phyloP scores from a whole-genome alignment of 371 early-diverging fungal species.

The Chytridium lagenaria region DNA sequence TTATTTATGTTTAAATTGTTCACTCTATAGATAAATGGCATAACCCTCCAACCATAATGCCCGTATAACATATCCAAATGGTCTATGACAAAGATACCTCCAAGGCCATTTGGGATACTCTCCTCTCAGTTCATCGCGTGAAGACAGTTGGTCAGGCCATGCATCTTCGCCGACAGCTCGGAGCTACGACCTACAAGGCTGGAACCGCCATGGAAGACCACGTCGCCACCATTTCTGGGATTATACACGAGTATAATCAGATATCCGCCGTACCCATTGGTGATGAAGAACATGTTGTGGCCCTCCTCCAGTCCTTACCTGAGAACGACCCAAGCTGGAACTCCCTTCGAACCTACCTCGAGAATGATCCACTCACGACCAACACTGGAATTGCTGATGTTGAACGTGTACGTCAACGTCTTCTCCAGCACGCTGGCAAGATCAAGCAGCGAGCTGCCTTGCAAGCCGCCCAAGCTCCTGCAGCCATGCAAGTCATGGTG shows the following conservation, averaged over 20 bases:
- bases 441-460: background rate
- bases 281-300: background rate
- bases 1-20: no score
- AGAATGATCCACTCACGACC: background rate
- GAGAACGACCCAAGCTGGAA: background rate
- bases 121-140: background rate
- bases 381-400: background rate
- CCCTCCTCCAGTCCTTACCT: background rate
- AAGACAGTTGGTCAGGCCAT: background rate
- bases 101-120: conserved; percentile 5
- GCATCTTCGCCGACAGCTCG: background rate
- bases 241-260: background rate
- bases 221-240: background rate
- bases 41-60: no score
- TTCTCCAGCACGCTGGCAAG: background rate
- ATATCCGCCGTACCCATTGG: background rate
- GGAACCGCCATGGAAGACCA: background rate
- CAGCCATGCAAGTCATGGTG: background rate
- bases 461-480: background rate
- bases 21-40: no score
- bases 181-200: background rate
- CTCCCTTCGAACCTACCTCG: background rate
- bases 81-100: background rate
- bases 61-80: background rate
- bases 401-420: background rate